Evolutionary conservation across 352 stramenopile species (phyloP), one percentile per base, ranked within the genome.

Genomic region (Pseudoperonospora humuli): DNA sequence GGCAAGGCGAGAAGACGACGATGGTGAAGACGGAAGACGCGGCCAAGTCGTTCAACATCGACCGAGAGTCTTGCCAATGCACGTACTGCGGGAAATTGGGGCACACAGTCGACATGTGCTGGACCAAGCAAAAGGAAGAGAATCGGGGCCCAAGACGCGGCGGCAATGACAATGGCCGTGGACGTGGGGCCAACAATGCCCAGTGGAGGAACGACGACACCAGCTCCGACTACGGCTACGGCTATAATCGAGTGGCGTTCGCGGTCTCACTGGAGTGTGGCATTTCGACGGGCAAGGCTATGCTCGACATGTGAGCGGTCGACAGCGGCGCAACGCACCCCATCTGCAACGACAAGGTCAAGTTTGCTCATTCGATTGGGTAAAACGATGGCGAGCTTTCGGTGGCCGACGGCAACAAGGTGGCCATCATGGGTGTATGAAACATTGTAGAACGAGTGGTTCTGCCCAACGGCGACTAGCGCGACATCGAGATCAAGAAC

Each of bases 51-150:
- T 61, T 55, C 31, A 61, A 25, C 10, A 4, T 44, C 3, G 37
- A 60, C 9, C 39, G 44, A 3, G 15, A n/a, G n/a, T n/a, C n/a
- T n/a, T n/a, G n/a, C n/a, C n/a, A n/a, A n/a, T n/a, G n/a, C n/a
- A n/a, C n/a, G 4, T 53, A 54, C 28, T 54, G 43, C 31, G 38
- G 52, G 9, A 55, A 61, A 49, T 39, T 55, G 44, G 39, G 52
- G 37, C 52, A 61, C 20, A 14, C 29, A 3, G 10, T 51, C 2
- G 52, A 54, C 7, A 45, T 43, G 52, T 61, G 44, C 52, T 61
- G 44, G 44, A 48, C 35, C 37, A 55, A 55, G 28, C 39, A 57
- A 33, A 57, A 57, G 35, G 33, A 50, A 7, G 48, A 56, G n/a
- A n/a, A 50, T 44, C 26, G 32, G 26, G 2, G 13, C 18, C 17